Conservation (phyloP, 768 basidiomycete genomes). For the Trametes sanguinea region DNA sequence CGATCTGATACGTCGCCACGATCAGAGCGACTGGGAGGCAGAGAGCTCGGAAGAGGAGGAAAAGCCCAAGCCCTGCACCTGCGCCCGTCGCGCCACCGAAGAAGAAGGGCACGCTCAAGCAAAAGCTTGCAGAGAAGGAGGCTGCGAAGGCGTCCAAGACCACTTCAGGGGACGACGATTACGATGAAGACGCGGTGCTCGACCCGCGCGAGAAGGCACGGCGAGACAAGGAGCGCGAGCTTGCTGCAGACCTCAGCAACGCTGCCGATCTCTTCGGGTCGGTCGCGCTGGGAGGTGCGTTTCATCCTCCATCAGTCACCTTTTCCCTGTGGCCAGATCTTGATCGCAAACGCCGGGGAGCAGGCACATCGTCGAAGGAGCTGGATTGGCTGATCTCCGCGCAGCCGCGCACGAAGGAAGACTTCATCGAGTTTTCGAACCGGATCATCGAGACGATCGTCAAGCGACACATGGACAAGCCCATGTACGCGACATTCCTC, state of each 20-base stretch:
- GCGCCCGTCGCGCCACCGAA: conserved; percentile 67
- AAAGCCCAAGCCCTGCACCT: conserved; percentile 44
- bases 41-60: conserved; percentile 68
- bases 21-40: conserved; percentile 93
- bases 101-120: conserved; percentile 92
- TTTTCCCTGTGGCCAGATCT: not conserved
- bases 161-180: conserved; percentile 50
- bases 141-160: conserved; percentile 60
- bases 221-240: conserved; percentile 75
- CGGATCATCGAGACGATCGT: conserved; percentile 74
- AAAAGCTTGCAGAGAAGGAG: conserved; percentile 91
- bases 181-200: conserved; percentile 64
- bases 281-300: conserved; percentile 62
- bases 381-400: conserved; percentile 73
- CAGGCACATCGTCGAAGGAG: conserved; percentile 69
- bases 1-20: not conserved
- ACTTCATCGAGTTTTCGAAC: conserved; percentile 75
- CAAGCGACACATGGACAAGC: conserved; percentile 78
- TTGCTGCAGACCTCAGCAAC: conserved; percentile 85
- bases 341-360: not conserved
- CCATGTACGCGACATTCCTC: conserved; percentile 80
- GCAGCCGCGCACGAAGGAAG: conserved; percentile 86
- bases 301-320: not conserved
- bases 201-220: conserved; percentile 80
- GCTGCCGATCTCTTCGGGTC: conserved; percentile 81